A percentile compares a stretch with the other conserved stretches of the same genome.
These are phyloP conservation scores for Urostyla sp. DNA, from an alignment of 73 alveolate genomes.

Conservation along the genomic window DNA sequence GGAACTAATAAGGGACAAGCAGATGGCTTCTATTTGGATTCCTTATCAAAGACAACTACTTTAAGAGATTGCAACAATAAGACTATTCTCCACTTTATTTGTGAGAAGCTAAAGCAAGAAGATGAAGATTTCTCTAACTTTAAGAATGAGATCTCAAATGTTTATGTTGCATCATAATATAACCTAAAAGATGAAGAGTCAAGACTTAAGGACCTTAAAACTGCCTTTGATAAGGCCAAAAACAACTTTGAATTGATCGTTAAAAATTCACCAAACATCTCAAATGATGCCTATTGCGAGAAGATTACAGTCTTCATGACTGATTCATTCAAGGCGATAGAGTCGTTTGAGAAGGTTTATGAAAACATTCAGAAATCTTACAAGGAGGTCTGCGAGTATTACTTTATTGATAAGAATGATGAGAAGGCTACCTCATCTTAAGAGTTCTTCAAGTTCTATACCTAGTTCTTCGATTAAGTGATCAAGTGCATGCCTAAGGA, in stretches of 20 bases:
- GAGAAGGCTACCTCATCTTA: constrained; percentile 47
- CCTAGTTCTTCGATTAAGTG: constrained; percentile 69
- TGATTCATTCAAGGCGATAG: constrained; percentile 28
- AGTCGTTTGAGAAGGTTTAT: constrained; percentile 31
- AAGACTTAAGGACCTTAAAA: constrained; percentile 52
- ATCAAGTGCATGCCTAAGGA: constrained; percentile 74
- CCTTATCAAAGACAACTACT: constrained; percentile 71
- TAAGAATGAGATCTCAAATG: constrained; percentile 65
- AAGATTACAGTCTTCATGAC: constrained; percentile 40
- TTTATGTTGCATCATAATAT: constrained; percentile 54
- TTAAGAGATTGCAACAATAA: constrained; percentile 74
- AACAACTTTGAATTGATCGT: constrained; percentile 67
- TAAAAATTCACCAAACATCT: constrained; percentile 63
- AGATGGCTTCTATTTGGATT: constrained; percentile 85
- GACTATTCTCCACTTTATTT: constrained; percentile 68
- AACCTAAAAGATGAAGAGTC: constrained; percentile 57
- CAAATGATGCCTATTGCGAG: constrained; percentile 49
- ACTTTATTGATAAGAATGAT: constrained; percentile 63
- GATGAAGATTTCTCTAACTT: constrained; percentile 66
- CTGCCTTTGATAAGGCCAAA: constrained; percentile 51
- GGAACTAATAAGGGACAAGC: constrained; percentile 86
- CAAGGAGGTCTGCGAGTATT: constrained; percentile 56
- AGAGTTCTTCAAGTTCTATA: constrained; percentile 76
- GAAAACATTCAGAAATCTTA: constrained; percentile 57
- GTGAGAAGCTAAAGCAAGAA: constrained; percentile 62